Evolutionary conservation across 139 green algal species (phyloP).

Genomic region (Auxenochlorella pyrenoidosa): DNA sequence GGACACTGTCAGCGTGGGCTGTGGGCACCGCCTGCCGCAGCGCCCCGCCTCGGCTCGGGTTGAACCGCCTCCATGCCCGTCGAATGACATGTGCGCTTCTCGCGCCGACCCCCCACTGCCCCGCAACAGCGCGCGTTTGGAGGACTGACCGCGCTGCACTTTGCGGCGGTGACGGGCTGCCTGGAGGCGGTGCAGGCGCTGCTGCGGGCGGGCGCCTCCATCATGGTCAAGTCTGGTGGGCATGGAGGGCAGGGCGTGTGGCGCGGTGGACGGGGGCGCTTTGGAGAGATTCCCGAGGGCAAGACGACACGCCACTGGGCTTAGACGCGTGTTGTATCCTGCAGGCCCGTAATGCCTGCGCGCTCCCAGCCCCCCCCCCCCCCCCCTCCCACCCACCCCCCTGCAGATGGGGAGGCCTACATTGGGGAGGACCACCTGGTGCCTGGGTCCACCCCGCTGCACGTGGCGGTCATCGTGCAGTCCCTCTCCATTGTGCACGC

Average conservation of each 20-base stretch:
- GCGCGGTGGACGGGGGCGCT: no score
- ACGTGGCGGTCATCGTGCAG: constrained; percentile 57
- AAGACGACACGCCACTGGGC: no score
- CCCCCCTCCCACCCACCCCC: neutral
- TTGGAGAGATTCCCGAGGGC: no score
- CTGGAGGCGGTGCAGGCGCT: constrained; percentile 56
- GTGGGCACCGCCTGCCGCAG: no score
- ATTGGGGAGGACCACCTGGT: constrained; percentile 51
- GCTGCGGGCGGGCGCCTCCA: constrained; percentile 55
- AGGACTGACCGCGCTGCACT: constrained; percentile 64
- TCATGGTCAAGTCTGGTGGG: constrained; percentile 63
- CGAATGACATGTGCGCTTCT: no score
- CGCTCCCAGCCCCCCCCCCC: neutral
- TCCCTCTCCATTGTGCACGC: constrained; percentile 60
- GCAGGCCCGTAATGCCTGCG: neutral
- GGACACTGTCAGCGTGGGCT: no score
- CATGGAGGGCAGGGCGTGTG: neutral
- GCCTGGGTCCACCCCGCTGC: constrained; percentile 62
- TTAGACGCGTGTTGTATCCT: no score
- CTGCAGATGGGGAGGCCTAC: constrained; percentile 46
- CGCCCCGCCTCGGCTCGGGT: no score
- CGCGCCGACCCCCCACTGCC: no score
- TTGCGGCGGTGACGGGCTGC: constrained; percentile 55
- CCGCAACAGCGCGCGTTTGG: constrained; percentile 49
- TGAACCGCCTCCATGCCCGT: no score